Conservation (phyloP, 352 stramenopile species). For the Phytopythium oedochilum region DNA sequence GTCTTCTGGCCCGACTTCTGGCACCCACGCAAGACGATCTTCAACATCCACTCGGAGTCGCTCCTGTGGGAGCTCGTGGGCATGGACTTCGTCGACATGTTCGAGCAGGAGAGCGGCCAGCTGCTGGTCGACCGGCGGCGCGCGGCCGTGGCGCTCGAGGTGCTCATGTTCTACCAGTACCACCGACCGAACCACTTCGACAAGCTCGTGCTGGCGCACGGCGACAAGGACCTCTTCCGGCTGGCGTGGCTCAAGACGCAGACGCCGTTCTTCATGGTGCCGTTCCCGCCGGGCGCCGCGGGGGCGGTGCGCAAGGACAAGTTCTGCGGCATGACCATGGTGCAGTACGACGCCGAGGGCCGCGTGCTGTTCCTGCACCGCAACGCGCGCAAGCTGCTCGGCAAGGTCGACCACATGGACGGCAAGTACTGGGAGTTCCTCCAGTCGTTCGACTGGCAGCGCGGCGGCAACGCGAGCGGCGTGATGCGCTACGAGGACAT, state of each 20-base stretch:
- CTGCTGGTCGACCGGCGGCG: conserved; percentile 55
- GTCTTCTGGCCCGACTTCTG: conserved; percentile 82
- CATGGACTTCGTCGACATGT: conserved; percentile 63
- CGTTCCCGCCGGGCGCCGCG: conserved; percentile 34
- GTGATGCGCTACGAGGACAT: conserved; percentile 41
- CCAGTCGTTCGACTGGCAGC: conserved; percentile 38
- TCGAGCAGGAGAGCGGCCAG: conserved; percentile 76
- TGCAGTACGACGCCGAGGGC: conserved; percentile 50
- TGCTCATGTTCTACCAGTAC: conserved; percentile 61
- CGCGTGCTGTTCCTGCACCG: conserved; percentile 68
- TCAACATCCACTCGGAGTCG: conserved; percentile 56
- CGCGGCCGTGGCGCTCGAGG: conserved; percentile 30
- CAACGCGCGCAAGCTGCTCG: conserved; percentile 66
- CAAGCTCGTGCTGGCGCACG: conserved; percentile 51
- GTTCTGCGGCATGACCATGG: conserved; percentile 78
- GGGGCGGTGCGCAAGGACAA: conserved; percentile 28
- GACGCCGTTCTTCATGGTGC: conserved; percentile 58
- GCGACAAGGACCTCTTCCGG: conserved; percentile 80
- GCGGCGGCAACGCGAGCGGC: background rate
- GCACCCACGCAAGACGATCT: conserved; percentile 66
- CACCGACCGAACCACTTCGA: conserved; percentile 60
- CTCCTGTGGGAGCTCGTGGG: conserved; percentile 66
- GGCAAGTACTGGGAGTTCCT: conserved; percentile 36
- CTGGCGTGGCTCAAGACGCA: conserved; percentile 73
- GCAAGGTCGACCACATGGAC: conserved; percentile 36